Evolutionary conservation across 768 basidiomycete genomes (phyloP).

Genomic region (Pleurotus giganteus): DNA sequence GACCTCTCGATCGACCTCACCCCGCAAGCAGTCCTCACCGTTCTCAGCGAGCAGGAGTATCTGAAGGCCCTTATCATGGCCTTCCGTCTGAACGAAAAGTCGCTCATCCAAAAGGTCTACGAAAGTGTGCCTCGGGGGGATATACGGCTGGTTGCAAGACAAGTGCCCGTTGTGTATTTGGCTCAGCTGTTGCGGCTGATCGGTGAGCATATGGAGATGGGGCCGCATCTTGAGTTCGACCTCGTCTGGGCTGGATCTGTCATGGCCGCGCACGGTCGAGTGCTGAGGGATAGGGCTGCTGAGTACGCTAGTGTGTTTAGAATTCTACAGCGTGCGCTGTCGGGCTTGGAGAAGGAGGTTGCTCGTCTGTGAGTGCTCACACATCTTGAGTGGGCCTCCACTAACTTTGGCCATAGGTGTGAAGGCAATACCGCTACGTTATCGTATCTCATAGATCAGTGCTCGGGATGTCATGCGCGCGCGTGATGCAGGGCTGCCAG

Average conservation of each 20-base stretch:
- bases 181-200: constrained; percentile 75
- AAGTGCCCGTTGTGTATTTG: constrained; percentile 82
- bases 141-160: constrained; percentile 73
- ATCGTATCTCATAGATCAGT: constrained; percentile 76
- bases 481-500: too few species aligned
- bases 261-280: constrained; percentile 80
- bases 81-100: constrained; percentile 85
- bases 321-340: constrained; percentile 78
- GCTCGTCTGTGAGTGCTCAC: constrained; percentile 68
- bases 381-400: constrained; percentile 8
- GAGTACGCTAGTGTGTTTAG: constrained; percentile 81
- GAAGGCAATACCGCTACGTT: constrained; percentile 84
- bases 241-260: constrained; percentile 84
- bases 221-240: constrained; percentile 94
- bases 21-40: constrained; percentile 78
- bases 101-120: constrained; percentile 78
- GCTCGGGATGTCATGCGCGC: too few species aligned
- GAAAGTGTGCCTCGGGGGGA: constrained; percentile 79
- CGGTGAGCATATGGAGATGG: constrained; percentile 76
- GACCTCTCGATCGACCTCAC: constrained; percentile 96
- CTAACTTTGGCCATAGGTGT: constrained; percentile 50
- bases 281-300: constrained; percentile 68
- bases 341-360: constrained; percentile 75
- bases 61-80: constrained; percentile 95
- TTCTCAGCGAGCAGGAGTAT: constrained; percentile 67